These are phyloP conservation scores for Grosmannia clavigera DNA, from an alignment of 2,329 filamentous ascomycete genomes.

Conservation along the genomic window DNA sequence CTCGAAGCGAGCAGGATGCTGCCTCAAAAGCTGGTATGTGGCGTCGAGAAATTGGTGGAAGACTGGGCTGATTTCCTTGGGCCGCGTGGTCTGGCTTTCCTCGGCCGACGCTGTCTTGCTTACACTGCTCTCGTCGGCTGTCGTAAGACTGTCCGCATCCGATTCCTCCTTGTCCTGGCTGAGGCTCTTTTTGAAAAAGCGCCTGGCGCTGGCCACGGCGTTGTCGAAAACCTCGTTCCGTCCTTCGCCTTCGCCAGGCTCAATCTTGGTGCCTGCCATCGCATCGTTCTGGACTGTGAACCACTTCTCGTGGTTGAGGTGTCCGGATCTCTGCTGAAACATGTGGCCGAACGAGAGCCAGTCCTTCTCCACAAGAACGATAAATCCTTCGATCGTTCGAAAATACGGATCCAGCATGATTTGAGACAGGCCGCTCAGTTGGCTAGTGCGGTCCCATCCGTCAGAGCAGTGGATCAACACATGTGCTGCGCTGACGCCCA, in stretches of 20 bases:
- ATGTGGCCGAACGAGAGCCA: slow-evolving; percentile 97
- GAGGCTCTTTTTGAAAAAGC: slow-evolving; percentile 78
- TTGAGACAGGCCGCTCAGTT: slow-evolving; percentile 83
- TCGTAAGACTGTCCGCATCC: slow-evolving; percentile 40
- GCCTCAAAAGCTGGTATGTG: slow-evolving; percentile 77
- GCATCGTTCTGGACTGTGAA: slow-evolving; percentile 77
- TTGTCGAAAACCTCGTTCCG: slow-evolving; percentile 71
- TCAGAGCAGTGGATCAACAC: slow-evolving; percentile 97
- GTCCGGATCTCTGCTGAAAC: slow-evolving; percentile 86
- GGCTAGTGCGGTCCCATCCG: slow-evolving; percentile 94
- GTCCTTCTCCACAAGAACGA: slow-evolving; percentile 90
- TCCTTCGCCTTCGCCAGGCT: slow-evolving; percentile 48
- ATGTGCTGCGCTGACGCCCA: slow-evolving; percentile 87
- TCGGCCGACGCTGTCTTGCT: slow-evolving; percentile 21
- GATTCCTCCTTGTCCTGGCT: slow-evolving; percentile 45
- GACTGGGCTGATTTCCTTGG: slow-evolving; percentile 88
- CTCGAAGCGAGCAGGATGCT: slow-evolving; percentile 81
- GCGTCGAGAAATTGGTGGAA: slow-evolving; percentile 97
- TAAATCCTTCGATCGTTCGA: slow-evolving; percentile 86
- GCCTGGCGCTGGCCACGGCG: slow-evolving; percentile 70
- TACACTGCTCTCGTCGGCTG: slow-evolving; percentile 30
- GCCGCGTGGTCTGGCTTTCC: slow-evolving; percentile 57
- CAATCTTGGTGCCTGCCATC: slow-evolving; percentile 51
- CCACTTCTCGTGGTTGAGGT: slow-evolving; percentile 85
- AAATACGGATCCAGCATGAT: slow-evolving; percentile 94